Percentiles rank a stretch among this genome's conserved stretches.
phyloP scores from a whole-genome alignment of 2,329 filamentous ascomycete species.

The Davidsoniella eucalypti region DNA sequence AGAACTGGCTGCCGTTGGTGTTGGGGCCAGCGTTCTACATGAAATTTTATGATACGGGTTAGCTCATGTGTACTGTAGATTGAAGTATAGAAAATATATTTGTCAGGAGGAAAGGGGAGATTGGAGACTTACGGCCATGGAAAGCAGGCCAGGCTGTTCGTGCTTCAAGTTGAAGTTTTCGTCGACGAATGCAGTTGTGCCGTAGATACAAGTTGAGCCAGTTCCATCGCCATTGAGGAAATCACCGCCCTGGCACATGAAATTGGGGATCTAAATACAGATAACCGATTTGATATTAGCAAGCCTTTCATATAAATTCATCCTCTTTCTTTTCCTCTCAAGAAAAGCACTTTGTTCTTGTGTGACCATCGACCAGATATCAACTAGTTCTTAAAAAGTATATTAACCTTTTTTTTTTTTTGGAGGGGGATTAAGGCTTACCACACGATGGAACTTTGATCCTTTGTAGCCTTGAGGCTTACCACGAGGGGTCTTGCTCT shows the following conservation, averaged over 20 bases:
- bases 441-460: conserved; percentile 84
- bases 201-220: conserved; percentile 77
- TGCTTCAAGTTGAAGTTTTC: conserved; percentile 79
- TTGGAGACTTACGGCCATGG: conserved; percentile 63
- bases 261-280: conserved; percentile 59
- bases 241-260: conserved; percentile 96
- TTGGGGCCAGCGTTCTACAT: conserved; percentile 71
- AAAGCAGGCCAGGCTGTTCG: conserved; percentile 62
- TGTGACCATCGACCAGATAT: not conserved
- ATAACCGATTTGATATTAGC: not conserved
- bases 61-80: not conserved
- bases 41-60: not conserved
- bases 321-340: no score
- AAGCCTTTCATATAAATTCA: no score
- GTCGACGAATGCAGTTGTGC: conserved; percentile 67
- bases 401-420: not conserved
- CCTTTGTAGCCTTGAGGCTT: conserved; percentile 87
- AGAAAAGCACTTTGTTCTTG: not conserved
- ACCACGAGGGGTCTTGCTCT: conserved; percentile 62
- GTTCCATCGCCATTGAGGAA: conserved; percentile 89
- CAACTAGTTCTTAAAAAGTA: not conserved
- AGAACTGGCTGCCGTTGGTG: conserved; percentile 93
- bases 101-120: not conserved
- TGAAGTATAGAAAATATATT: not conserved
- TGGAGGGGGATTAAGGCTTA: conserved; percentile 27